Conservation (phyloP, 495 filamentous ascomycete species). For the Penicillium egyptiacum region DNA sequence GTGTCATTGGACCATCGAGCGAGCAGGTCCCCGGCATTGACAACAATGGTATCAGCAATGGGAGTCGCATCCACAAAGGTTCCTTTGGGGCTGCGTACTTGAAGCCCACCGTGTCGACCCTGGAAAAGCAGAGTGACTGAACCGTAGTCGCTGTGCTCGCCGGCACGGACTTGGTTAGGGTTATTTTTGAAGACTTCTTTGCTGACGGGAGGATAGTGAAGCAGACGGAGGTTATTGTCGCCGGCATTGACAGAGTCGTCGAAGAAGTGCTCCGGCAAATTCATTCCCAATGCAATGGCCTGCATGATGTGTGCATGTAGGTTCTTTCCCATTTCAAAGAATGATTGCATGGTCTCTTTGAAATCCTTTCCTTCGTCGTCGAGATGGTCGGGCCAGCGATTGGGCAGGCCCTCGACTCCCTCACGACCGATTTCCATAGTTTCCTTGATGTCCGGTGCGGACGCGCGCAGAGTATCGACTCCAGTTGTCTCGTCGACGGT, state of each 20-base stretch:
- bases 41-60: constrained; percentile 77
- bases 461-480: constrained; percentile 57
- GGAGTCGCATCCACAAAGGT: constrained; percentile 82
- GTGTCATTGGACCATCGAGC: constrained; percentile 88
- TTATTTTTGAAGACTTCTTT: constrained; percentile 69
- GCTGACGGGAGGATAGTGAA: constrained; percentile 79
- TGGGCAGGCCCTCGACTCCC: constrained; percentile 62
- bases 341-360: constrained; percentile 67
- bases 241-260: constrained; percentile 69
- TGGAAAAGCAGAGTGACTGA: constrained; percentile 89
- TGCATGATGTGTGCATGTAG: constrained; percentile 82
- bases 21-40: constrained; percentile 89
- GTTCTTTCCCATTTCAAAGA: constrained; percentile 69
- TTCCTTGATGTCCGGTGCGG: constrained; percentile 78
- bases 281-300: constrained; percentile 83
- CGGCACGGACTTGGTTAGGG: constrained; percentile 74
- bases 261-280: constrained; percentile 70
- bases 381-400: constrained; percentile 74
- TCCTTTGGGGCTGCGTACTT: constrained; percentile 75
- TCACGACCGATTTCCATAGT: constrained; percentile 82
- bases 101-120: constrained; percentile 76
- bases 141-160: constrained; percentile 87
- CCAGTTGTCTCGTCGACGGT: constrained; percentile 55
- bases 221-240: constrained; percentile 83
- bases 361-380: constrained; percentile 66